Evolutionary conservation across 164 flowering plant species (phyloP).

Genomic region (Dillenia turbinata): DNA sequence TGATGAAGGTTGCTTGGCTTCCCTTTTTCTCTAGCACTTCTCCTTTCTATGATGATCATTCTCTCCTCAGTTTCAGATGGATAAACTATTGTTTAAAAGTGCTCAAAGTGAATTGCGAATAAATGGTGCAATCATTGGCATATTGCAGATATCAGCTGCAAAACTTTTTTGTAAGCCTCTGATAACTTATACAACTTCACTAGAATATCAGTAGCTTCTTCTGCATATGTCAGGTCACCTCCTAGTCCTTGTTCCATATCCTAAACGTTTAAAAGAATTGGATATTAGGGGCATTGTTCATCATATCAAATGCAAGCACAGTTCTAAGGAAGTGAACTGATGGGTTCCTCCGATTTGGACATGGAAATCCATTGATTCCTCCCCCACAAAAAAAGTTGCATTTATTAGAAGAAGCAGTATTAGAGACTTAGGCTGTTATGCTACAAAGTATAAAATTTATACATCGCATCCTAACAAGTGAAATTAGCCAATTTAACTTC

Average conservation of each 20-base stretch:
- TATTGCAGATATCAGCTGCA: slow-evolving; percentile 19
- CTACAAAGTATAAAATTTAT: too few relatives aligned
- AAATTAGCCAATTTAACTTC: too few relatives aligned
- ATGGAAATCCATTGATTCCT: slow-evolving; percentile 61
- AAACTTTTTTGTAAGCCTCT: slow-evolving; percentile 19
- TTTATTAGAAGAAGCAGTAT: too few relatives aligned
- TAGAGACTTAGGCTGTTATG: too few relatives aligned
- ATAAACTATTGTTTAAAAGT: too few relatives aligned
- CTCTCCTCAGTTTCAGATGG: too few relatives aligned
- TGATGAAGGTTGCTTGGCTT: slow-evolving; percentile 33
- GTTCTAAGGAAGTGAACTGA: slow-evolving; percentile 75
- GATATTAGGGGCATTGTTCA: neutral
- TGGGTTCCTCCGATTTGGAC: slow-evolving; percentile 67
- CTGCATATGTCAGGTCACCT: slow-evolving; percentile 19
- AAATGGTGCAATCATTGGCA: slow-evolving; percentile 23
- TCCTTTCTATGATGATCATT: slow-evolving; percentile 11
- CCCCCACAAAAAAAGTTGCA: slow-evolving; percentile 56
- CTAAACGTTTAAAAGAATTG: slow-evolving; percentile 1
- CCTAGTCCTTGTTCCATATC: slow-evolving; percentile 34
- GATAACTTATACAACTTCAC: slow-evolving; percentile 45
- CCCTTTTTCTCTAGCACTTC: slow-evolving; percentile 15
- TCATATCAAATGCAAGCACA: neutral
- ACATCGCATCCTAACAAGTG: too few relatives aligned
- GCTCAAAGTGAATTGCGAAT: too few relatives aligned
- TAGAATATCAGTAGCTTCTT: slow-evolving; percentile 39